Evolutionary conservation across 345 rosid genomes (phyloP).

Genomic region (Arabidopsis arenosa): DNA sequence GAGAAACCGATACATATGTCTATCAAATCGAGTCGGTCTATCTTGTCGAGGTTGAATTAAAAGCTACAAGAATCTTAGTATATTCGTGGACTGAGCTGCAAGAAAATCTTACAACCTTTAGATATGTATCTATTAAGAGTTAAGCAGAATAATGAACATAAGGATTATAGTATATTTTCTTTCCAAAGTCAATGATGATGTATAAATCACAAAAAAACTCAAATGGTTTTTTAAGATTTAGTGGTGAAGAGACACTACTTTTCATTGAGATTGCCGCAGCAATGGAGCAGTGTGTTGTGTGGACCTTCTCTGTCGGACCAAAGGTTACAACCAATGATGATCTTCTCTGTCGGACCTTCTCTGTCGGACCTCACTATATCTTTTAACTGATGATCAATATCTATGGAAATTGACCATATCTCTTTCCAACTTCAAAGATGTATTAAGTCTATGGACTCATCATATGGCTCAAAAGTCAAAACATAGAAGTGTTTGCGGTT

Average conservation of each 20-base stretch:
- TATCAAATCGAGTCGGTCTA: neutral
- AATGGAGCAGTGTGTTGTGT: constrained; percentile 38
- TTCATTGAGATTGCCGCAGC: constrained; percentile 23
- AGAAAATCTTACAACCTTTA: neutral
- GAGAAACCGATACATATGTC: neutral
- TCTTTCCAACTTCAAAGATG: constrained; percentile 19
- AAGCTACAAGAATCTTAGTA: neutral
- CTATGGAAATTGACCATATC: constrained; percentile 23
- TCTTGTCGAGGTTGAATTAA: neutral
- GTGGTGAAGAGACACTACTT: constrained; percentile 22
- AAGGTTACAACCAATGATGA: constrained; percentile 37
- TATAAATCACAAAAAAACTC: constrained; percentile 23
- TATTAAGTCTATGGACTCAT: constrained; percentile 20
- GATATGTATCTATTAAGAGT: neutral
- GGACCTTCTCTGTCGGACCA: constrained; percentile 39
- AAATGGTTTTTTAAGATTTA: neutral
- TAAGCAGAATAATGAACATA: constrained; percentile 7
- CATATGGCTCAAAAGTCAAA: constrained; percentile 32
- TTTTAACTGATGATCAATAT: constrained; percentile 30
- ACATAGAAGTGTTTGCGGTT: constrained; percentile 14
- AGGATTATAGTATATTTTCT: neutral
- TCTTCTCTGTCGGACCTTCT: no score
- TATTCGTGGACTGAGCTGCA: neutral
- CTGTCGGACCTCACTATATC: constrained; percentile 34
- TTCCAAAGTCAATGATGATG: constrained; percentile 36